Conservation (phyloP, 179 eudicot genomes). For the Heliamphora pulchella region DNA sequence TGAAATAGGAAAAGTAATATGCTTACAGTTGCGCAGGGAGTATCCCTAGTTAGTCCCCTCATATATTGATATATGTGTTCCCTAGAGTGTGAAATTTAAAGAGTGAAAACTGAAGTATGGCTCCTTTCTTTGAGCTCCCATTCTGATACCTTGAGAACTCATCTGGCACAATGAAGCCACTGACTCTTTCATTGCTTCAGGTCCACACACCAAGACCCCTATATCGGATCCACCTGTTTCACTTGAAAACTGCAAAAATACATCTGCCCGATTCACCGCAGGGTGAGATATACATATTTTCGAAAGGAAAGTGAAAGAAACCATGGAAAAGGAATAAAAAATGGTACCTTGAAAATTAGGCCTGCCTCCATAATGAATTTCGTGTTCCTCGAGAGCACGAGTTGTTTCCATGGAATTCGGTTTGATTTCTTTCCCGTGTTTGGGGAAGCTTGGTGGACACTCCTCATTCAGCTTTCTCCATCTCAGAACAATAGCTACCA, state of each 20-base stretch:
- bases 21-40: background rate
- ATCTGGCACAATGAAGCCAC: conserved; percentile 54
- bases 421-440: conserved; percentile 22
- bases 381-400: conserved; percentile 34
- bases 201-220: conserved; percentile 73
- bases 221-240: conserved; percentile 35
- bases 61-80: too few species aligned
- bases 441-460: conserved; percentile 13
- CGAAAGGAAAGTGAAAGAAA: background rate
- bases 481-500: conserved; percentile 34
- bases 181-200: conserved; percentile 64
- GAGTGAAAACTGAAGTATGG: conserved; percentile 45
- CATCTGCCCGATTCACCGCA: conserved; percentile 33
- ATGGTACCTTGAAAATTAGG: conserved; percentile 54
- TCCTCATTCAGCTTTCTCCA: conserved; percentile 30
- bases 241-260: conserved; percentile 27
- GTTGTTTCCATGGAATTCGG: conserved; percentile 23
- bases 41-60: too few species aligned
- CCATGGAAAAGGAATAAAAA: background rate
- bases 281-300: background rate
- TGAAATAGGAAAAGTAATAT: background rate
- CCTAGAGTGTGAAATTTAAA: conserved; percentile 59
- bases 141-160: conserved; percentile 23
- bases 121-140: conserved; percentile 26
- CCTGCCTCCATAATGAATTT: conserved; percentile 57